Evolutionary conservation across 768 basidiomycete genomes (phyloP).

Genomic region (Mycena belliarum): DNA sequence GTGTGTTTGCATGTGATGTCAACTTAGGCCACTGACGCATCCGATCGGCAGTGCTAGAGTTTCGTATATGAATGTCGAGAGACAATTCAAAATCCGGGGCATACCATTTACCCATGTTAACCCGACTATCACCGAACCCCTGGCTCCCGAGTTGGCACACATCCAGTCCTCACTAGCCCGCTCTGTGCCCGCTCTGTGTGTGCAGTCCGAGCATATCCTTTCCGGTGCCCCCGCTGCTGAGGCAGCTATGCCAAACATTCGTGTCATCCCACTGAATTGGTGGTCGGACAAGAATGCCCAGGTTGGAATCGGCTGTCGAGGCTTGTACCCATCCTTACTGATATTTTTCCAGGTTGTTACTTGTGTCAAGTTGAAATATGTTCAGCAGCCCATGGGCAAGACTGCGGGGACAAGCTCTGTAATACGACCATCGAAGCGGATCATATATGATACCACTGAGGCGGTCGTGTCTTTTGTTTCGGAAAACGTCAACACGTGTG

Average conservation of each 20-base stretch:
- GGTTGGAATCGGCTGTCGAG: constrained; percentile 44
- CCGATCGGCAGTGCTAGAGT: constrained; percentile 71
- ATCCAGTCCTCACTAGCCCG: constrained; percentile 74
- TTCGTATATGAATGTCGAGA: constrained; percentile 86
- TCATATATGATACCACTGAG: constrained; percentile 86
- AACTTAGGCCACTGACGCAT: not conserved
- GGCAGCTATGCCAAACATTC: constrained; percentile 91
- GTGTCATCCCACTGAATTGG: constrained; percentile 88
- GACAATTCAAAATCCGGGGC: constrained; percentile 78
- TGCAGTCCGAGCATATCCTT: constrained; percentile 78
- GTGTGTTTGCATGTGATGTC: constrained; percentile 38
- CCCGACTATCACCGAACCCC: constrained; percentile 44
- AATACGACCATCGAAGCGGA: constrained; percentile 82
- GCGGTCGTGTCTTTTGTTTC: constrained; percentile 89
- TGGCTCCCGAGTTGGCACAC: constrained; percentile 49
- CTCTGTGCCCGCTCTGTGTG: constrained; percentile 81
- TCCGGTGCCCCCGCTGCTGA: constrained; percentile 85
- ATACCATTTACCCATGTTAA: constrained; percentile 80
- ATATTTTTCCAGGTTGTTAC: constrained; percentile 65
- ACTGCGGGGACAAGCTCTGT: constrained; percentile 59
- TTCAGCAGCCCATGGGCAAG: constrained; percentile 82
- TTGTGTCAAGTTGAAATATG: constrained; percentile 87
- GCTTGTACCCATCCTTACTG: not conserved
- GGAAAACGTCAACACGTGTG: constrained; percentile 83
- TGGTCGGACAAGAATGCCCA: constrained; percentile 82